These are phyloP conservation scores for Taphrina betulina DNA, from an alignment of 1,139 yeast genomes.

Conservation along the genomic window DNA sequence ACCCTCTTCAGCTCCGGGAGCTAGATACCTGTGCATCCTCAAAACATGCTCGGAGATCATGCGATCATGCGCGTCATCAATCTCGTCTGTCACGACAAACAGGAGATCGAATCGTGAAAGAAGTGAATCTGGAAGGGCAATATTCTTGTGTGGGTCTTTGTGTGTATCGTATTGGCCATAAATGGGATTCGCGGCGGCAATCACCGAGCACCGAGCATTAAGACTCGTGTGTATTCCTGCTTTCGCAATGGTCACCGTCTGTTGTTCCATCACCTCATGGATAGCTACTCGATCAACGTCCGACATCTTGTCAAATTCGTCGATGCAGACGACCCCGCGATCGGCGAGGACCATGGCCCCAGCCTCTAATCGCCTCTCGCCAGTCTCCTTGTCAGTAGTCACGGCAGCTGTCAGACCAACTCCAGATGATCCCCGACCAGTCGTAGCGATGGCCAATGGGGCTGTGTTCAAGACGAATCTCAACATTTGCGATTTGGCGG, in stretches of 20 bases:
- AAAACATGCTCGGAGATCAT: constrained; percentile 90
- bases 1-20: constrained; percentile 89
- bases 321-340: constrained; percentile 95
- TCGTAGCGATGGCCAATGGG: constrained; percentile 91
- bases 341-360: constrained; percentile 99
- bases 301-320: constrained; percentile 97
- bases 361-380: constrained; percentile 93
- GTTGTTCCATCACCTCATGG: constrained; percentile 99
- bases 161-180: constrained; percentile 96
- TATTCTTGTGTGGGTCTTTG: constrained; percentile 94
- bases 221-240: constrained; percentile 97
- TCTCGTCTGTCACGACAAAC: constrained; percentile 95
- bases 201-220: constrained; percentile 94
- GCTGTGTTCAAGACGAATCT: constrained; percentile 95
- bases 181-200: constrained; percentile 98
- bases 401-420: constrained; percentile 99
- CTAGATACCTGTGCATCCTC: constrained; percentile 86
- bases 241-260: constrained; percentile 95
- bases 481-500: constrained; percentile 94
- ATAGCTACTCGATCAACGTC: constrained; percentile 96
- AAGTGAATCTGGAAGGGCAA: constrained; percentile 93
- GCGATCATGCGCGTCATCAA: constrained; percentile 79
- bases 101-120: constrained; percentile 94
- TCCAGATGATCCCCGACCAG: constrained; percentile 99
- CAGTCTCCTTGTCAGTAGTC: constrained; percentile 93